A percentile compares a stretch with the other conserved stretches of the same genome.
phyloP scores from a whole-genome alignment of 805 yeast genomes.

The Candida morakotiae region DNA sequence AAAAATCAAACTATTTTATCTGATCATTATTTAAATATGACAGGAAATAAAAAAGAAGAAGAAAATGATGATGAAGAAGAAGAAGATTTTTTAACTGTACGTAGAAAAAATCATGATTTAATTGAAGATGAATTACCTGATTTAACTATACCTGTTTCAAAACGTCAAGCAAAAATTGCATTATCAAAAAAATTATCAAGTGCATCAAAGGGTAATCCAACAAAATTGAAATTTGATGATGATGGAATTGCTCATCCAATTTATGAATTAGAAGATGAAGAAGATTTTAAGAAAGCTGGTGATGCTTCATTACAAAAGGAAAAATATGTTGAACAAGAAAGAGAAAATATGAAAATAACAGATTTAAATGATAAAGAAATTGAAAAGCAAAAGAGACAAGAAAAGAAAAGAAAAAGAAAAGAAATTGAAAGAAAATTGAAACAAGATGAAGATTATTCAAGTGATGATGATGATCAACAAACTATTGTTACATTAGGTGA shows the following conservation, averaged over 20 bases:
- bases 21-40: conserved; percentile 79
- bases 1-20: conserved; percentile 88
- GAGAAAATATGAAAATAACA: conserved; percentile 60
- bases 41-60: conserved; percentile 37
- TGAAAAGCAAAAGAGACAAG: conserved; percentile 75
- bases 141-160: conserved; percentile 64
- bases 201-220: conserved; percentile 60
- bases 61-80: conserved; percentile 44
- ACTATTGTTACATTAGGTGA: conserved; percentile 1
- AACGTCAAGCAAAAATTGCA: conserved; percentile 80
- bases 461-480: conserved; percentile 24
- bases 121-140: conserved; percentile 64
- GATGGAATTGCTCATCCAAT: conserved; percentile 91
- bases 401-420: conserved; percentile 83
- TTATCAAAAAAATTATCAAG: conserved; percentile 76
- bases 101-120: conserved; percentile 70
- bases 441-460: conserved; percentile 37
- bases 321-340: conserved; percentile 63
- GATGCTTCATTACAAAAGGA: conserved; percentile 66
- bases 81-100: conserved; percentile 78
- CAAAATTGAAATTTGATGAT: conserved; percentile 84
- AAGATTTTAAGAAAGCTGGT: conserved; percentile 72
- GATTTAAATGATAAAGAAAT: conserved; percentile 76
- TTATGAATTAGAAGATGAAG: conserved; percentile 88
- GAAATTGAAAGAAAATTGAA: conserved; percentile 61